Conservation (phyloP, 1,284 basidiomycete genomes). For the Sanguinoderma infundibulare region DNA sequence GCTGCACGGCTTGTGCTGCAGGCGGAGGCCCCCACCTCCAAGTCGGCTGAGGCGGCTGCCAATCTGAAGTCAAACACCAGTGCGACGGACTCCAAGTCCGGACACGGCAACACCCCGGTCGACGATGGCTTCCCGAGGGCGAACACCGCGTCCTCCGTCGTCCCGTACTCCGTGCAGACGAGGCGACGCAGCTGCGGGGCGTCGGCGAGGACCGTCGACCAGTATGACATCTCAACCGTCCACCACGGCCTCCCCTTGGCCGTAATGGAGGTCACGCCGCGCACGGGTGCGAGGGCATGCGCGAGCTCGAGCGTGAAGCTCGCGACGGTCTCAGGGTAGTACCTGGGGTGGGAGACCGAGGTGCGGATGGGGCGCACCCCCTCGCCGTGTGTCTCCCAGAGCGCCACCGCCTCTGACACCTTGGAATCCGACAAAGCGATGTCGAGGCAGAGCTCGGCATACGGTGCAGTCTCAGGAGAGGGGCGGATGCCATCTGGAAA, state of each 20-base stretch:
- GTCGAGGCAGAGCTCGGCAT: neutral
- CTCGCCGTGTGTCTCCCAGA: neutral
- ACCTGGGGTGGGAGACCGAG: neutral
- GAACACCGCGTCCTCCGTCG: too few species aligned
- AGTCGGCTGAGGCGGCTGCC: too few species aligned
- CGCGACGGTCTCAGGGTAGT: neutral
- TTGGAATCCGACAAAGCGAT: neutral
- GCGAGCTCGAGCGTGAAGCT: neutral
- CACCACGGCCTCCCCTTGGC: neutral
- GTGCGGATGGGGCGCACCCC: neutral
- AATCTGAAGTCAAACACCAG: too few species aligned
- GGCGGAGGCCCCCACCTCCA: too few species aligned
- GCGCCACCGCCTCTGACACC: neutral
- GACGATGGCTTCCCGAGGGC: too few species aligned
- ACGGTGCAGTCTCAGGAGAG: neutral
- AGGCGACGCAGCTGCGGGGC: neutral
- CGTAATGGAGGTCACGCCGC: neutral
- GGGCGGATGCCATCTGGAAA: neutral
- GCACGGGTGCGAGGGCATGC: neutral
- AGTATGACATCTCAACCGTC: neutral
- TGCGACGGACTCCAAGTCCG: too few species aligned
- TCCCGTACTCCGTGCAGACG: too few species aligned
- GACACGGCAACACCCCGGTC: too few species aligned
- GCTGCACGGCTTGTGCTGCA: too few species aligned
- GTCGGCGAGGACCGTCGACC: neutral